These are phyloP conservation scores for Backusella tuberculispora DNA, from an alignment of 192 early-diverging fungal genomes.

Conservation along the genomic window DNA sequence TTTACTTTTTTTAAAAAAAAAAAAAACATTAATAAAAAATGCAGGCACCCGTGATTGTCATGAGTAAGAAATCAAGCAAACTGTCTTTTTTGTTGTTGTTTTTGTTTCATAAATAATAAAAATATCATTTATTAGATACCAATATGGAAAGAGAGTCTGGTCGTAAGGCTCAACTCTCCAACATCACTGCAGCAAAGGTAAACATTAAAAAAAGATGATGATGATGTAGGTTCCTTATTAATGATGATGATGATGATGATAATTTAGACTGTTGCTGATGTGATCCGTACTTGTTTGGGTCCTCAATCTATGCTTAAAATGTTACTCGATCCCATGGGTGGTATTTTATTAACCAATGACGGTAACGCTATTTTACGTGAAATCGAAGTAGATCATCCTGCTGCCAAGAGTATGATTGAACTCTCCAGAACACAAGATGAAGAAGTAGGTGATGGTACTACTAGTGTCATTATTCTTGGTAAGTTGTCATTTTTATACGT, in stretches of 20 bases:
- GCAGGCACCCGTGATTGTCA: slow-evolving; percentile 87
- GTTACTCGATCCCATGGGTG: slow-evolving; percentile 99
- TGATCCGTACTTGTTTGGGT: slow-evolving; percentile 97
- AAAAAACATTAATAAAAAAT: slow-evolving; percentile 48
- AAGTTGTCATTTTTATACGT: slow-evolving; percentile 24
- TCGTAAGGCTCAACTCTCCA: slow-evolving; percentile 95
- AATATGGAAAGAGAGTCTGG: slow-evolving; percentile 94
- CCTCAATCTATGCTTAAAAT: slow-evolving; percentile 99
- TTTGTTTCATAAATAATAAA: not conserved
- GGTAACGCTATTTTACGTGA: slow-evolving; percentile 99
- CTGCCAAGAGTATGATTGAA: slow-evolving; percentile 99
- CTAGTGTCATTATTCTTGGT: slow-evolving; percentile 98
- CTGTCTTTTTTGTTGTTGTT: not conserved
- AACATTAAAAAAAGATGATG: slow-evolving; percentile 11
- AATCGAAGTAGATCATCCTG: slow-evolving; percentile 99
- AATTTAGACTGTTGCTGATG: slow-evolving; percentile 90
- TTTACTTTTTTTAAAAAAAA: not conserved
- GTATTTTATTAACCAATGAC: slow-evolving; percentile 97
- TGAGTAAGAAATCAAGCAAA: slow-evolving; percentile 61
- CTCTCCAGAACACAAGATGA: slow-evolving; percentile 99
- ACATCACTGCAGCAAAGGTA: slow-evolving; percentile 98
- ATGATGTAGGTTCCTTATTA: not conserved
- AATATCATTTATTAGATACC: slow-evolving; percentile 55
- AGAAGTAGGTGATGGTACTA: slow-evolving; percentile 99
- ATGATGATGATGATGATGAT: slow-evolving; percentile 10